Base-by-base conservation (phyloP, 2,329 filamentous ascomycete species). In the Aschersonia sp. region DNA sequence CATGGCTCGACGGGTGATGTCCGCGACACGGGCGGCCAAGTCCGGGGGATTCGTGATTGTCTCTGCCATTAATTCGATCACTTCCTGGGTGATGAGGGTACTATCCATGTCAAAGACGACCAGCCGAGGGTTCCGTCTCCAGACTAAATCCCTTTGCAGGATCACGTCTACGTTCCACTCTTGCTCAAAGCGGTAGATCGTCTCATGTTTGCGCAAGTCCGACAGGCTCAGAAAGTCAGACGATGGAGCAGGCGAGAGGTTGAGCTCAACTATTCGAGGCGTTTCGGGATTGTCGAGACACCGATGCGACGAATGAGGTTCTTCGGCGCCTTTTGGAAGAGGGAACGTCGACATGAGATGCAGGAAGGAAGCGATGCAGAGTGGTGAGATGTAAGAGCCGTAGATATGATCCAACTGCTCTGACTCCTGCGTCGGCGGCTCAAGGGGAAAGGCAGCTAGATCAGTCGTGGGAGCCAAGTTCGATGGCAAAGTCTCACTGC, bases 41-140 rank as follows among this genome's bases (percentile, higher is more conserved):
- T 87, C 86, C 2, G 76, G 66, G 60, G 75, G 68, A 65, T 85
- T 68, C 44, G 67, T 71, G 57, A 95, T 79, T 39, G 84, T 84
- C 47, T 84, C 81, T 4, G 92, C 92, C 49, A 98, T 82, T 58
- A 97, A 81, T 64, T 98, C 92, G 60, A 98, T 97, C 51, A 96
- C 89, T 68, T 98, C 92, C 64, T 98, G 89, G 47, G 90, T 85
- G 62, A 98, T 97, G 51, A 98, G 76, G 0, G 92, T 98, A 64
- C 85, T 92, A 68, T 98, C 92, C 92, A 98, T 98, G 64, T 98
- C 92, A 60, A 98, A 98, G 33, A 96, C 87, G 4, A 90, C 88
- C 9, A 97, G 72, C 7, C 90, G 79, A 54, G 89, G 89, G 64
- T 94, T 79, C 31, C 83, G 76, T 50, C 87, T 74, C 71, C 83